A percentile compares a stretch with the other conserved stretches of the same genome.
Conservation (phyloP, 176 grass and related monocot genomes). For the Urochloa ruziziensis region DNA sequence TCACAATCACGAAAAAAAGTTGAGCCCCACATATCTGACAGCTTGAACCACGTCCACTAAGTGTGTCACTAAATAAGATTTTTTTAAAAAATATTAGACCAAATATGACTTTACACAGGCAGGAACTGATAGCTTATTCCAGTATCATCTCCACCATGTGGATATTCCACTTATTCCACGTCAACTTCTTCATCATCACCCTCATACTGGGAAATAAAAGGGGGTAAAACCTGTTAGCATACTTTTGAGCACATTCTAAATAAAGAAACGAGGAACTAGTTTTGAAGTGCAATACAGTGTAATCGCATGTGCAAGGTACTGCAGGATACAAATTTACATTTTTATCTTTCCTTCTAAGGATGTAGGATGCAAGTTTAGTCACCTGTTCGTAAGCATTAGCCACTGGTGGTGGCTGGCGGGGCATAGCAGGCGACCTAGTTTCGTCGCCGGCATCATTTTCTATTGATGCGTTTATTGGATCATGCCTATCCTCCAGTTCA, state of each 20-base stretch:
- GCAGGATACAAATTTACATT: not conserved
- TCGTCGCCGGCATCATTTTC: slow-evolving; percentile 38
- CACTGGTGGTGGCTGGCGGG: slow-evolving; percentile 40
- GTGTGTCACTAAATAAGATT: slow-evolving; percentile 3
- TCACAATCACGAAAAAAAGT: not conserved
- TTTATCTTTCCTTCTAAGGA: not conserved
- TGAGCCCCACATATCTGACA: not conserved
- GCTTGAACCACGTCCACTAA: not conserved
- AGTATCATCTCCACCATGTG: slow-evolving; percentile 34
- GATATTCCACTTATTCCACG: slow-evolving; percentile 44
- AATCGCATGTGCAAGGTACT: not conserved
- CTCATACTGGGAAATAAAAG: slow-evolving; percentile 49
- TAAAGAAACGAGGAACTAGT: not conserved
- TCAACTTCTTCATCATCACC: slow-evolving; percentile 64
- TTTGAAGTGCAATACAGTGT: not conserved
- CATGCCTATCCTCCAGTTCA: slow-evolving; percentile 64
- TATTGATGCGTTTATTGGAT: slow-evolving; percentile 31
- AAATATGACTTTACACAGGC: slow-evolving; percentile 22
- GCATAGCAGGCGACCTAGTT: slow-evolving; percentile 52
- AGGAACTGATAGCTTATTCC: slow-evolving; percentile 24
- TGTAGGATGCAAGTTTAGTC: slow-evolving; percentile 15
- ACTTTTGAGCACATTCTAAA: not conserved
- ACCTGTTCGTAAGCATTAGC: slow-evolving; percentile 56
- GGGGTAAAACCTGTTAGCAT: slow-evolving; percentile 7
- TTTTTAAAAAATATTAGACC: not conserved